Evolutionary conservation across 2,329 filamentous ascomycete species (phyloP), one percentile per base, ranked within the genome.

Genomic region (Albifimbria verrucaria): DNA sequence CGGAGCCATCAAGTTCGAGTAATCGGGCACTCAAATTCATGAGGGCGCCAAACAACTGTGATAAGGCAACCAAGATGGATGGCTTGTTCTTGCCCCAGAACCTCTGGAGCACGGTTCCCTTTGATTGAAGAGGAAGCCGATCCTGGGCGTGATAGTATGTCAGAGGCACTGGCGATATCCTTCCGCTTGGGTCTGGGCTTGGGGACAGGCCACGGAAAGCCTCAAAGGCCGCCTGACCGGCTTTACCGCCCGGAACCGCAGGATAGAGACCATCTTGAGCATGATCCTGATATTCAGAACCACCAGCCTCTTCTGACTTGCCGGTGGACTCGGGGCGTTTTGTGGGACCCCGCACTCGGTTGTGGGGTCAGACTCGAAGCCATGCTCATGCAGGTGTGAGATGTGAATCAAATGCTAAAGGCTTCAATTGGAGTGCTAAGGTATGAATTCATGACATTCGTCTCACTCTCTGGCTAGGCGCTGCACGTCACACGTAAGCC

Each of bases 21-120:
- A 93, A 69, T 20, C 91, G 80, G 1, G 90, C 89, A 41, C 85
- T 85, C 10, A 95, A 82, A 67, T 94, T 95, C 92, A 96, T 96
- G 50, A 89, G 71, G 0, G 88, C 86, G 2, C 87, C 90, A 61
- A 96, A 96, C 32, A 94, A 74, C 69, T 96, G 91, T 0, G 90
- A 82, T 2, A 87, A 56, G 18, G 92, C 75, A 43, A 96, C 89
- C 44, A 92, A 76, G 21, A 88, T 75, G 20, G 92, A 79, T 2
- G 89, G 89, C 59, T 87, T 86, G 63, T 94, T 92, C 51, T 76
- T 73, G 4, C 70, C 57, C 87, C 87, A 91, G 57, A 83, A 72
- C 21, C 54, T 56, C 21, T 57, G 49, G 54, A 65, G 56, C 11
- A 75, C 44, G 3, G 61, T 59, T 3, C 57, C 57, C 18, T 50